These are phyloP conservation scores for Pisolithus marmoratus DNA, from an alignment of 768 basidiomycete genomes.

Conservation along the genomic window DNA sequence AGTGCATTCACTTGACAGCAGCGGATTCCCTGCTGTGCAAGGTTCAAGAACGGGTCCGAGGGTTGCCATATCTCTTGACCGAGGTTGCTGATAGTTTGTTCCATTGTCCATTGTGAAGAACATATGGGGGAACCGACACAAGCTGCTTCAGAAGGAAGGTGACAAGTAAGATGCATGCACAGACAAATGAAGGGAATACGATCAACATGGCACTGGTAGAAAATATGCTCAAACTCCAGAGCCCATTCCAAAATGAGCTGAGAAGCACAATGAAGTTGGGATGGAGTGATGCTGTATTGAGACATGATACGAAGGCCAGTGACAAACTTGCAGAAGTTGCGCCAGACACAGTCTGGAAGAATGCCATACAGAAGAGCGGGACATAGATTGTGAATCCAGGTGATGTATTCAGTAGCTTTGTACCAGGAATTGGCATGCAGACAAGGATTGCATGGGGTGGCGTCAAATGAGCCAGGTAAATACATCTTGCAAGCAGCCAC, in stretches of 20 bases:
- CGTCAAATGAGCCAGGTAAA: slow-evolving; percentile 15
- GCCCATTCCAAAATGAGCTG: slow-evolving; percentile 13
- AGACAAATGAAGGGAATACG: slow-evolving; percentile 25
- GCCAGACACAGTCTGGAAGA: slow-evolving; percentile 10
- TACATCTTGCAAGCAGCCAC: slow-evolving; percentile 13
- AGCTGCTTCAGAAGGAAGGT: slow-evolving; percentile 18
- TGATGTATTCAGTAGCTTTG: slow-evolving; percentile 18
- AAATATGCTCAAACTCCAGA: slow-evolving; percentile 25
- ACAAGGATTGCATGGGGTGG: slow-evolving; percentile 13
- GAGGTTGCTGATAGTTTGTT: slow-evolving; percentile 23
- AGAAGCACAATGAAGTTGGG: slow-evolving; percentile 8
- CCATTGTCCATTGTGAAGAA: slow-evolving; percentile 28
- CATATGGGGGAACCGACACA: slow-evolving; percentile 17
- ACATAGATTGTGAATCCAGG: slow-evolving; percentile 10
- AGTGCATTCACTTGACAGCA: slow-evolving; percentile 15
- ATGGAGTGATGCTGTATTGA: slow-evolving; percentile 10
- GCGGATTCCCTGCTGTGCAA: slow-evolving; percentile 19
- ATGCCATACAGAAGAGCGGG: slow-evolving; percentile 12
- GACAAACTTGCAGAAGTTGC: slow-evolving; percentile 17
- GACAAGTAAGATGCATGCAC: slow-evolving; percentile 19
- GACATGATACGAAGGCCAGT: slow-evolving; percentile 14
- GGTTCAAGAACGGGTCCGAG: slow-evolving; percentile 20
- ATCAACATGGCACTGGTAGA: slow-evolving; percentile 15
- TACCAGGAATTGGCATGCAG: slow-evolving; percentile 5
- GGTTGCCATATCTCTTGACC: slow-evolving; percentile 21